A percentile compares a stretch with the other conserved stretches of the same genome.
Evolutionary conservation across 768 basidiomycete genomes (phyloP).

Genomic region (Lepiota venenata): DNA sequence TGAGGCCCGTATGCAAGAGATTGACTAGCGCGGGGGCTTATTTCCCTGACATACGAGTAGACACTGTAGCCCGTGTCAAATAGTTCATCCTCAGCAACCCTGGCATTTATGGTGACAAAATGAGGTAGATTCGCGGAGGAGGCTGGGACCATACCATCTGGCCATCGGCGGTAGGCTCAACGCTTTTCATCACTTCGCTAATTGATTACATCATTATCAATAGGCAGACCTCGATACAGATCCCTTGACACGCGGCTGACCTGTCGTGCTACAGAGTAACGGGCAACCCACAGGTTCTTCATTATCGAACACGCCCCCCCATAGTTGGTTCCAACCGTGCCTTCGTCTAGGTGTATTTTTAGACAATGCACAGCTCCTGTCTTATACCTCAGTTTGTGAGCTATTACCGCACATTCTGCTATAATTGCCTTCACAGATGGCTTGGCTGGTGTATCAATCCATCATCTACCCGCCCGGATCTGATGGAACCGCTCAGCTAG

Average conservation of each 20-base stretch:
- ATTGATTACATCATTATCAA: constrained; percentile 4
- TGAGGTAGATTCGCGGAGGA: constrained; percentile 69
- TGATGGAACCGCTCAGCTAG: too few species aligned
- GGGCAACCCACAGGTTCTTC: constrained; percentile 70
- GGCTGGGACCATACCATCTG: constrained; percentile 93
- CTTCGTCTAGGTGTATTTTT: constrained; percentile 58
- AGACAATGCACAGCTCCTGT: constrained; percentile 94
- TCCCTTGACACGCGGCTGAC: constrained; percentile 61
- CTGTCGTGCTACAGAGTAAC: constrained; percentile 72
- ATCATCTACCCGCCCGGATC: too few species aligned
- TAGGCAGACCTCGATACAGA: constrained; percentile 75
- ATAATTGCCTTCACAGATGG: too few species aligned
- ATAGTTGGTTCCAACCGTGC: neutral
- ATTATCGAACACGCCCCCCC: constrained; percentile 3
- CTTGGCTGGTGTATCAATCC: too few species aligned
- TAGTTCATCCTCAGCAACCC: constrained; percentile 57
- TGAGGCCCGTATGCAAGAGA: too few species aligned
- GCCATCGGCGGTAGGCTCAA: constrained; percentile 59
- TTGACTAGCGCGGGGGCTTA: neutral
- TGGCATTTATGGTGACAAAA: constrained; percentile 52
- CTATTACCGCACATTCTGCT: too few species aligned
- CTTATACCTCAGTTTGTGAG: too few species aligned
- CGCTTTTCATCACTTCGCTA: neutral
- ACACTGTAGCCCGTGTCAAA: constrained; percentile 59
- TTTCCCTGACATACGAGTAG: constrained; percentile 27